Evolutionary conservation across 148 eudicot genomes (phyloP).

Genomic region (Diospyros kaki): DNA sequence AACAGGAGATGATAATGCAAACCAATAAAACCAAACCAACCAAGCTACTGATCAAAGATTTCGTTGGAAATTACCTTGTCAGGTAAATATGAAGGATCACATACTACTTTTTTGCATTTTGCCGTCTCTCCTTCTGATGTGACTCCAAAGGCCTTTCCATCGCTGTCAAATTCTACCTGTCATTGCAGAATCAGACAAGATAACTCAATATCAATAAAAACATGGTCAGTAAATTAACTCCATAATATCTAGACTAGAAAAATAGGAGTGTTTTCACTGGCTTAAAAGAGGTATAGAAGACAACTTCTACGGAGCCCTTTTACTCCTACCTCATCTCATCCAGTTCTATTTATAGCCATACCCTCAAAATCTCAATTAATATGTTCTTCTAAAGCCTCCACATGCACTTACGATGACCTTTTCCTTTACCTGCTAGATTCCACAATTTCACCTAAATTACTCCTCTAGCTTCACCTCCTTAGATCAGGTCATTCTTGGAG

Average conservation of each 20-base stretch:
- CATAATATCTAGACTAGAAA: neutral
- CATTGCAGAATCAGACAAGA: neutral
- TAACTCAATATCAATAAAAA: neutral
- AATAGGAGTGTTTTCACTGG: neutral
- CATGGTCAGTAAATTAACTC: conserved; percentile 10
- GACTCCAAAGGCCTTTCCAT: conserved; percentile 79
- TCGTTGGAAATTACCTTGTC: conserved; percentile 52
- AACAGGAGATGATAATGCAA: neutral
- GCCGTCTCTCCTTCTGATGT: conserved; percentile 97
- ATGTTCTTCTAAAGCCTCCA: neutral
- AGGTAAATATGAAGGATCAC: conserved; percentile 91
- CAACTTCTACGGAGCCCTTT: neutral
- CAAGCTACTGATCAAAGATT: neutral
- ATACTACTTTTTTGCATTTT: conserved; percentile 91
- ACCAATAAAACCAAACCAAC: neutral
- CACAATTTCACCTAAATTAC: neutral
- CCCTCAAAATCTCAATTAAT: neutral
- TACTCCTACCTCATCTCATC: neutral
- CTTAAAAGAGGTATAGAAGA: neutral
- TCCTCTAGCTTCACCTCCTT: neutral
- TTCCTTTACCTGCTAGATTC: neutral
- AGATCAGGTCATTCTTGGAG: neutral
- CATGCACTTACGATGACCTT: neutral
- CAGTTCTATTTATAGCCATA: neutral
- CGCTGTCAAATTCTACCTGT: conserved; percentile 73